Base-by-base conservation (phyloP, 2,329 filamentous ascomycete genomes). In the Apiospora saccharicola region DNA sequence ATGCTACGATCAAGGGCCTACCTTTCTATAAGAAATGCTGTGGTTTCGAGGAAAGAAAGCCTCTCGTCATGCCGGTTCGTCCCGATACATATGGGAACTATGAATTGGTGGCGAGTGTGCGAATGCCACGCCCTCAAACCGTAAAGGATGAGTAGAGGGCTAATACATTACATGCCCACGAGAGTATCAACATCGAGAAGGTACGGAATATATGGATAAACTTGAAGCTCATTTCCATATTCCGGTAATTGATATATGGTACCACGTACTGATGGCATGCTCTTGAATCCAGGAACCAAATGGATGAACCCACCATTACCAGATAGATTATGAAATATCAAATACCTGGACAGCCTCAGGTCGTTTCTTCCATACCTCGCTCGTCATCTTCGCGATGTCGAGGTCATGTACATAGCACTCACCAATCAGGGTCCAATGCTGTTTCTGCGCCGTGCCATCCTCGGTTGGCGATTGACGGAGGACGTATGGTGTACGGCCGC, bases 1-100 rank as follows among this genome's bases (percentile, higher is more conserved):
- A 75, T 22, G 71, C 73, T 1, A 72, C 70, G 43, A 70, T 72
- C 47, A 74, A 72, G 43, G 73, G 71, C 41, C 68, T 74, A 13
- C 73, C 73, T 4, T 46, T 75, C 24, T 74, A 69, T 22, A 72
- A 71, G 72, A 73, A 68, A 68, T 43, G 46, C 2, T 49, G 22
- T 49, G 22, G 46, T n/a, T 49, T n/a, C 46, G 46, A 72, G n/a
- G n/a, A 51, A 14, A 51, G n/a, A 26, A 51, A 26, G 49, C n/a
- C n/a, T 1, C 49, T 51, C 3, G 10, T 51, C 13, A 26, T 51
- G n/a, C 49, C 49, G n/a, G 24, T n/a, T 51, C 49, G 49, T 14
- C 49, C 3, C 49, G 49, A 51, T 5, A 51, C 49, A 14, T 51
- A 24, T 51, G n/a, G 12, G 24, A 26, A 14, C n/a, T 51, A 51